Evolutionary conservation across 1,139 yeast genomes (phyloP).

Genomic region (Yamadazyma siamensis): DNA sequence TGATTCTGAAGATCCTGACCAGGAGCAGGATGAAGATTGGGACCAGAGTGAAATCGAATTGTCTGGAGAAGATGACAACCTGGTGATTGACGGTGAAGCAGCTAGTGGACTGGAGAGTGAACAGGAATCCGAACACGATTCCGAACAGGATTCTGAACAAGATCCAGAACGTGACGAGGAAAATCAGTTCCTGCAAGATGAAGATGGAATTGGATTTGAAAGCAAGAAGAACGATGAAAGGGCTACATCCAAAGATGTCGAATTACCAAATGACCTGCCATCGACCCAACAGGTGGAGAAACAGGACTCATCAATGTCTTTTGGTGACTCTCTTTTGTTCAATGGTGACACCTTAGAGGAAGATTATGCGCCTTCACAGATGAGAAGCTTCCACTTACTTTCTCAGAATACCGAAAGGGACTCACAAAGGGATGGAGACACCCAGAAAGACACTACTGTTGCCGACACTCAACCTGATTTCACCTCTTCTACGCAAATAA

Average conservation of each 20-base stretch:
- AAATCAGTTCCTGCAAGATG: too few relatives aligned
- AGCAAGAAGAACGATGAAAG: conserved; percentile 1
- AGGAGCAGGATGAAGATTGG: conserved; percentile 15
- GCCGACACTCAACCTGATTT: conserved; percentile 5
- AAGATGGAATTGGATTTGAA: too few relatives aligned
- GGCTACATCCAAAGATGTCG: too few relatives aligned
- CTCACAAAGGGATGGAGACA: not conserved
- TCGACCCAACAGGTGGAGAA: too few relatives aligned
- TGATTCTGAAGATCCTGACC: conserved; percentile 18
- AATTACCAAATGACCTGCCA: too few relatives aligned
- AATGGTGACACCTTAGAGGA: too few relatives aligned
- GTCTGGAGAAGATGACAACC: conserved; percentile 13
- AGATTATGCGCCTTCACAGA: conserved; percentile 5
- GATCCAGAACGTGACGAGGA: conserved; percentile 12
- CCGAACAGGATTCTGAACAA: conserved; percentile 15
- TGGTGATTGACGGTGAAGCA: conserved; percentile 6
- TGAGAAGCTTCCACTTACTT: conserved; percentile 3
- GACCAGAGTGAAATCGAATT: conserved; percentile 13
- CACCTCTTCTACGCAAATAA: conserved; percentile 1
- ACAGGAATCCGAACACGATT: conserved; percentile 14
- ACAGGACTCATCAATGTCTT: too few relatives aligned
- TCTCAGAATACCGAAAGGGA: conserved; percentile 1
- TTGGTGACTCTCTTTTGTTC: too few relatives aligned
- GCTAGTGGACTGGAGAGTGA: too few relatives aligned
- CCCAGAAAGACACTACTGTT: conserved; percentile 10